Percentiles rank a stretch among this genome's conserved stretches.
phyloP scores from a whole-genome alignment of 768 basidiomycete genomes.

The Ramaria rubella region DNA sequence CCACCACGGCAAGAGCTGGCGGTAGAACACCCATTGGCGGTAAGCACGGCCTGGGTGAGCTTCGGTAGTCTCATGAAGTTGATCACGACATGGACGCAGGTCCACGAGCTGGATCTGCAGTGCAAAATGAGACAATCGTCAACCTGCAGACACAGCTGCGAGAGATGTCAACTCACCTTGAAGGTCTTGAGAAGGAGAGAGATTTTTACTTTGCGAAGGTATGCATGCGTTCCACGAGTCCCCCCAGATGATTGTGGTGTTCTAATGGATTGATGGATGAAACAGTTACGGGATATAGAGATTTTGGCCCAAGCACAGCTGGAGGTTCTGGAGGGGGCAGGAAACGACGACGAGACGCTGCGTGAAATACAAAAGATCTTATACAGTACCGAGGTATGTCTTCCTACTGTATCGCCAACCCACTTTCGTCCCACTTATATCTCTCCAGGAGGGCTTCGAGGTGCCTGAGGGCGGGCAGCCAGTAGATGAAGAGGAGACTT shows the following conservation, averaged over 20 bases:
- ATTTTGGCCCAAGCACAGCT: conserved; percentile 80
- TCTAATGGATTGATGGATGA: background rate
- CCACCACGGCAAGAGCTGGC: conserved; percentile 41
- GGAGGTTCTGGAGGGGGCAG: conserved; percentile 52
- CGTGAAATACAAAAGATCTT: conserved; percentile 85
- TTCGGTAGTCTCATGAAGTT: background rate
- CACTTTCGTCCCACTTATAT: background rate
- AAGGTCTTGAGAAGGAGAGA: conserved; percentile 92
- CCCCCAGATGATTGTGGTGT: conserved; percentile 6
- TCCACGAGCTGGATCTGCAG: conserved; percentile 57
- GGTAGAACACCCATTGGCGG: conserved; percentile 67
- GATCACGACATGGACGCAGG: conserved; percentile 19
- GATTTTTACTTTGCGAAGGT: conserved; percentile 99
- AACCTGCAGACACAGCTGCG: conserved; percentile 69
- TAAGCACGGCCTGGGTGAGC: background rate
- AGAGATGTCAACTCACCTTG: conserved; percentile 76
- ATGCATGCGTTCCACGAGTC: conserved; percentile 14
- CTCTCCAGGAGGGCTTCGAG: conserved; percentile 80
- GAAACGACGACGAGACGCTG: conserved; percentile 54
- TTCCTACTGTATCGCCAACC: background rate
- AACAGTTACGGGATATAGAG: conserved; percentile 90
- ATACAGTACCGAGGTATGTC: conserved; percentile 85
- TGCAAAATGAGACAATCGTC: conserved; percentile 60
- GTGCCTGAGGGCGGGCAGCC: conserved; percentile 59
- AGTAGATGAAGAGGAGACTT: conserved; percentile 76